Conservation (phyloP, 1,284 basidiomycete genomes). For the Ganoderma meredithae region DNA sequence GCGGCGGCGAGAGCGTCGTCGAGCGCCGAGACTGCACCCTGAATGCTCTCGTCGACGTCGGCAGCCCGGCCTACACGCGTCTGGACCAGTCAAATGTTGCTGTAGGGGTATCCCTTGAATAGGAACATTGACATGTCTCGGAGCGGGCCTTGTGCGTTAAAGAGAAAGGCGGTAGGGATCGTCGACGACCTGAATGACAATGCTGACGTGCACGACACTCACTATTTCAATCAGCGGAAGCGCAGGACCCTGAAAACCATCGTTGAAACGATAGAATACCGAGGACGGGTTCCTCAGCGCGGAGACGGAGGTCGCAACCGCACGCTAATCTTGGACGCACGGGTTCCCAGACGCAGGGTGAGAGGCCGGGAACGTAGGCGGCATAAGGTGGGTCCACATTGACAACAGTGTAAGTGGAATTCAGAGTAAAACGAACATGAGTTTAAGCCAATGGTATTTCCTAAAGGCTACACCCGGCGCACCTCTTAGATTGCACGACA, state of each 20-base stretch:
- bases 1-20: slow-evolving; percentile 6
- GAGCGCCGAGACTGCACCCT: not conserved
- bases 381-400: slow-evolving; percentile 30
- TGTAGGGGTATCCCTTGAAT: not conserved
- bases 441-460: slow-evolving; percentile 1
- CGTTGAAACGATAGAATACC: slow-evolving; percentile 12
- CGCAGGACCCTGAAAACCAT: slow-evolving; percentile 12
- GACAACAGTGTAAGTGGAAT: slow-evolving; percentile 20
- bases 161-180: slow-evolving; percentile 17
- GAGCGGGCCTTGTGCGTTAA: not conserved
- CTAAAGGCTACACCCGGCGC: slow-evolving; percentile 1
- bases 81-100: not conserved
- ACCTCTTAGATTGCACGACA: slow-evolving; percentile 18
- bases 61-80: not conserved
- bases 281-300: not conserved
- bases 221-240: not conserved
- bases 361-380: not conserved
- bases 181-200: slow-evolving; percentile 16
- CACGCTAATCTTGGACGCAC: slow-evolving; percentile 5
- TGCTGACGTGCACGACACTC: slow-evolving; percentile 7
- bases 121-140: not conserved
- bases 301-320: slow-evolving; percentile 3
- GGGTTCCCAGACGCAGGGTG: slow-evolving; percentile 9
- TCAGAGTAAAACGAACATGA: not conserved
- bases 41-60: slow-evolving; percentile 7